Evolutionary conservation across 306 rosid genomes (phyloP), one percentile per base, ranked within the genome.

Genomic region (Cucumis hystrix): DNA sequence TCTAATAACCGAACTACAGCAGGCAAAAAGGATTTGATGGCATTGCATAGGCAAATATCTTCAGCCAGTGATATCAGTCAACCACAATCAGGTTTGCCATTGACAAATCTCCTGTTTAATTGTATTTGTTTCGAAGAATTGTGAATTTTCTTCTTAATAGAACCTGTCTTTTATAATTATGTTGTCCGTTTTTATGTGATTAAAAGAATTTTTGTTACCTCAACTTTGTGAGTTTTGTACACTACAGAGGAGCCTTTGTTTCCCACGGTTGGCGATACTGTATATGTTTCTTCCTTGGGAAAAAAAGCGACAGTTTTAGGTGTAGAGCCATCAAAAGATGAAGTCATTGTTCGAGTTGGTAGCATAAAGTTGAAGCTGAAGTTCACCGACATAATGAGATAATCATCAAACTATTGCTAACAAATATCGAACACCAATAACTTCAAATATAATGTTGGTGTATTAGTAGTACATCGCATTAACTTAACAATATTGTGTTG

Each of bases 301-400:
- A 90, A 78, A 88, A 83, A 85, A 47, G 93, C 62, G 30, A 80
- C 84, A 7, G 90, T 95, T 83, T 67, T 92, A 78, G 83, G 77
- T 82, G 91, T 89, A 65, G 91, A 95, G 80, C 83, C 89, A 23
- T 80, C 88, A 75, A 95, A 85, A 82, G 93, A 88, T 70, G 97
- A 95, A 83, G 70, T 92, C 58, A 81, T 87, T 80, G 97, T 92
- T 86, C 97, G 86, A 88, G 90, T 91, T 30, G 99, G 97, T 83
- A 85, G 61, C 85, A 85, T 95, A 86, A 95, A 89, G 86, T 63
- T 92, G 93, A 92, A 90, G 87, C 70, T 92, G 77, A 92, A 88
- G 85, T 59, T 89, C 76, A 68, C 76, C 0, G 97, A 92, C 83
- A 80, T 92, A 83, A 81, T 82, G 82, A 83, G 77, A 79, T 92